A percentile compares a stretch with the other conserved stretches of the same genome.
phyloP scores from a whole-genome alignment of 2,329 filamentous ascomycete species.

The Penicillium italicum region DNA sequence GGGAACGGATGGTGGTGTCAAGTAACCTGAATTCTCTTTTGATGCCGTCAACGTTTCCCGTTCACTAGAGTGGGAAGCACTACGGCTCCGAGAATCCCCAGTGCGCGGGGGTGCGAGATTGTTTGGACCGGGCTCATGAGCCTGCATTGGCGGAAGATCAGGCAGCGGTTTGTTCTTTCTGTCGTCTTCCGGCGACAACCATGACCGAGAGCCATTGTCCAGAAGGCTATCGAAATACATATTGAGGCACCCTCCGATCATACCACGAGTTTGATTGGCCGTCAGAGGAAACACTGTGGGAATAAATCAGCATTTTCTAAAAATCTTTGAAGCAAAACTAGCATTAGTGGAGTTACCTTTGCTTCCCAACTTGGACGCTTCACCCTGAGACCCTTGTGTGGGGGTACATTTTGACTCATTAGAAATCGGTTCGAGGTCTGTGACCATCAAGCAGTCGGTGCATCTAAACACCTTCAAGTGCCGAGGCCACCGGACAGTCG shows the following conservation, averaged over 20 bases:
- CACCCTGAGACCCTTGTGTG: background rate
- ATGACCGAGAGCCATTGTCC: conserved; percentile 21
- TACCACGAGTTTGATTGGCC: conserved; percentile 55
- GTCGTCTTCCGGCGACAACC: conserved; percentile 20
- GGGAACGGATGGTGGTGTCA: conserved; percentile 15
- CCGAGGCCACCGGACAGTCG: conserved; percentile 73
- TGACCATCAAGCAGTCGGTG: conserved; percentile 78
- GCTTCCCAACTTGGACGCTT: conserved; percentile 1
- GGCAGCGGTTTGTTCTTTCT: conserved; percentile 10
- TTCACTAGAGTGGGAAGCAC: conserved; percentile 26
- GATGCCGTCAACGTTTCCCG: conserved; percentile 14
- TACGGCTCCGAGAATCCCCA: conserved; percentile 25
- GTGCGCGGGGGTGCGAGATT: conserved; percentile 19
- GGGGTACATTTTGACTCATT: conserved; percentile 20
- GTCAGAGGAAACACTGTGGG: conserved; percentile 51
- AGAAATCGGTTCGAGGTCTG: conserved; percentile 61
- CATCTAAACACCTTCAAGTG: conserved; percentile 73
- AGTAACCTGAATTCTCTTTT: conserved; percentile 16
- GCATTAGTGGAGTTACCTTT: conserved; percentile 9
- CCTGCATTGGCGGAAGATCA: conserved; percentile 13
- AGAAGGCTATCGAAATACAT: conserved; percentile 48
- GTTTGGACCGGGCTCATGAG: conserved; percentile 6
- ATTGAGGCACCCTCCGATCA: conserved; percentile 56
- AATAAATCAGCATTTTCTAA: background rate
- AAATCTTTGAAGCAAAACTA: background rate